A percentile compares a stretch with the other conserved stretches of the same genome.
Conservation (phyloP, 768 basidiomycete genomes). For the Boletus barrowsii region DNA sequence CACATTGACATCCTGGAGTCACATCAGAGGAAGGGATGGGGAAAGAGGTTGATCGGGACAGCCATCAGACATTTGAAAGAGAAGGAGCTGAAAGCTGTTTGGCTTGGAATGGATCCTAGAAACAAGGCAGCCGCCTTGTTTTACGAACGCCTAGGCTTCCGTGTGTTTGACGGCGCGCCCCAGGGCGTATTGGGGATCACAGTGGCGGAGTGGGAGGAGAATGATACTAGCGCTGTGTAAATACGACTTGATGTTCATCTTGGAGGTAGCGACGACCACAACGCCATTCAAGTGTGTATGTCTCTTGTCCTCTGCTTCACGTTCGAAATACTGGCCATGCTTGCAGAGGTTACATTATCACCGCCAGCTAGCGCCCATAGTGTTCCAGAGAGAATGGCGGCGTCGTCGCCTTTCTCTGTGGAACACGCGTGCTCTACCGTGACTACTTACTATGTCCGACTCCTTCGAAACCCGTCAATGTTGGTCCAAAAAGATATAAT, state of each 20-base stretch:
- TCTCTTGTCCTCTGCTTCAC: neutral
- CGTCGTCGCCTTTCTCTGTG: slow-evolving; percentile 1
- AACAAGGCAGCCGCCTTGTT: slow-evolving; percentile 61
- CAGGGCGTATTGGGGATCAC: slow-evolving; percentile 53
- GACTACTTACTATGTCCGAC: neutral
- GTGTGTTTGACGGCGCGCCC: slow-evolving; percentile 49
- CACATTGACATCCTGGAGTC: slow-evolving; percentile 70
- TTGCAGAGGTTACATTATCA: too few relatives aligned
- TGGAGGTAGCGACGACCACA: too few relatives aligned
- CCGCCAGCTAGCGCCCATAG: too few relatives aligned
- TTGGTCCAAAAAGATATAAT: too few relatives aligned
- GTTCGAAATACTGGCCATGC: too few relatives aligned
- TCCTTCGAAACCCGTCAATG: neutral
- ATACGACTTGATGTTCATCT: too few relatives aligned
- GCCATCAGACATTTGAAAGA: slow-evolving; percentile 54
- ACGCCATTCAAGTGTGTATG: too few relatives aligned
- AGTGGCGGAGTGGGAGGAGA: slow-evolving; percentile 38
- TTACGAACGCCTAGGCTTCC: slow-evolving; percentile 63
- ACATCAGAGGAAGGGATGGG: slow-evolving; percentile 70
- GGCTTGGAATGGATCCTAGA: slow-evolving; percentile 66
- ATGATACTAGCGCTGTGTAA: neutral
- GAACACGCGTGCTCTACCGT: neutral
- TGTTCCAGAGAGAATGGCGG: slow-evolving; percentile 6
- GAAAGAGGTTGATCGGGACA: slow-evolving; percentile 54
- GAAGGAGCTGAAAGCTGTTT: slow-evolving; percentile 48